Base-by-base conservation (phyloP, 1,284 basidiomycete species). In the Moniliophthora roreri region DNA sequence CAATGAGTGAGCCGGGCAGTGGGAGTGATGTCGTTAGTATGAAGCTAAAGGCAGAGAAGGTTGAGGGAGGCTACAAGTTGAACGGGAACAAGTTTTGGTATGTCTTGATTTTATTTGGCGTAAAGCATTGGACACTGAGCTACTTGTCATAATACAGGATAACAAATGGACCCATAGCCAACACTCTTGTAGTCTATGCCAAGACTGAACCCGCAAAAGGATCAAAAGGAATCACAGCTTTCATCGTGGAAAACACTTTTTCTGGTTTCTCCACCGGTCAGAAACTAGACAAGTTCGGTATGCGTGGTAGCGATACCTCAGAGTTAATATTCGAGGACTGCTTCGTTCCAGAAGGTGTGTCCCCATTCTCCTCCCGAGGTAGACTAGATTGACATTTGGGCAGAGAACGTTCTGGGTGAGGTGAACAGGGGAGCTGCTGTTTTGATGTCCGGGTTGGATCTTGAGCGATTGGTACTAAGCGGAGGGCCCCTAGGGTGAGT, bases 41-140 rank as follows among this genome's bases (percentile, higher is more conserved):
- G 95, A 80, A 78, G 62, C 76, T 94, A 47, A 84, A 79, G 51
- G 94, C 93, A 15, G 84, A 87, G 56, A 89, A 88, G 70, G 79
- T 89, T 34, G 75, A 84, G 16, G 89, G 85, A 37, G 85, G 88
- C 39, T 97, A 84, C 76, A 75, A 79, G 54, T 68, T 97, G 60
- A 96, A 92, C 63, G 95, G 95, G 1, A 92, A 86, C 63, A 98
- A 97, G 70, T 93, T 94, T 73, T 97, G 94, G 93, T 91, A 56
- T 56, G 83, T 58, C 7, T 18, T 42, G 7, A 32, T 6, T 32
- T 6, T 6, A 11, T 32, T 32, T 37, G 50, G 47, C 54, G 48
- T 21, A 50, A 6, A 48, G n/a, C 40, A 23, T 39, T 51, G 42
- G 51, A 32, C n/a, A n/a, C n/a, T 32, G 6, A 11, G 11, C 28